These are phyloP conservation scores for Hypoxylon lenormandii DNA, from an alignment of 495 filamentous ascomycete species.

Conservation along the genomic window DNA sequence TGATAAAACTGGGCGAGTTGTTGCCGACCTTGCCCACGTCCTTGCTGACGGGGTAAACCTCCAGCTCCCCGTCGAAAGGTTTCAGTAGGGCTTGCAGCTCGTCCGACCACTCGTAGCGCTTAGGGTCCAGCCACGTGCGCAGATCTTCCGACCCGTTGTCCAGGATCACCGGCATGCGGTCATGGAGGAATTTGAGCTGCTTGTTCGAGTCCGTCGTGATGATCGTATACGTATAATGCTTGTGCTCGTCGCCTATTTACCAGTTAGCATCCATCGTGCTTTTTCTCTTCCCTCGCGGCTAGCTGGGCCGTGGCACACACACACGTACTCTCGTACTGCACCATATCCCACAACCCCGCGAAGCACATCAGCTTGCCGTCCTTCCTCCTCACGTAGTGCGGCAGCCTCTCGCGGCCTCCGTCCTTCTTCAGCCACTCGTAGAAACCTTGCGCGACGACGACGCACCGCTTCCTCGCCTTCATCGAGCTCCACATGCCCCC, in stretches of 20 bases:
- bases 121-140: slow-evolving; percentile 82
- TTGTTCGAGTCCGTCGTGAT: slow-evolving; percentile 88
- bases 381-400: slow-evolving; percentile 81
- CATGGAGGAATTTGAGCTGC: slow-evolving; percentile 85
- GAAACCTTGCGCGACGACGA: slow-evolving; percentile 89
- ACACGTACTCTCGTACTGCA: slow-evolving; percentile 76
- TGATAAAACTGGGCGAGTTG: slow-evolving; percentile 81
- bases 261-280: slow-evolving; percentile 39
- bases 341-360: slow-evolving; percentile 92
- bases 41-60: slow-evolving; percentile 84
- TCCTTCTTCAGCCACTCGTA: slow-evolving; percentile 95
- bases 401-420: slow-evolving; percentile 79
- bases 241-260: slow-evolving; percentile 64
- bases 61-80: slow-evolving; percentile 82
- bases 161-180: slow-evolving; percentile 94
- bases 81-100: slow-evolving; percentile 80
- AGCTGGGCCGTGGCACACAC: background rate
- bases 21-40: slow-evolving; percentile 98
- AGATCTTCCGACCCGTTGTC: slow-evolving; percentile 79
- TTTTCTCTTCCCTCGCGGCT: background rate
- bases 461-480: slow-evolving; percentile 87
- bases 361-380: slow-evolving; percentile 88
- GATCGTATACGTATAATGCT: slow-evolving; percentile 86
- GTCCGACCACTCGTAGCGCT: slow-evolving; percentile 74
- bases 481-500: slow-evolving; percentile 91